Evolutionary conservation across 2,329 filamentous ascomycete genomes (phyloP).

Genomic region (Nakataea oryzae): DNA sequence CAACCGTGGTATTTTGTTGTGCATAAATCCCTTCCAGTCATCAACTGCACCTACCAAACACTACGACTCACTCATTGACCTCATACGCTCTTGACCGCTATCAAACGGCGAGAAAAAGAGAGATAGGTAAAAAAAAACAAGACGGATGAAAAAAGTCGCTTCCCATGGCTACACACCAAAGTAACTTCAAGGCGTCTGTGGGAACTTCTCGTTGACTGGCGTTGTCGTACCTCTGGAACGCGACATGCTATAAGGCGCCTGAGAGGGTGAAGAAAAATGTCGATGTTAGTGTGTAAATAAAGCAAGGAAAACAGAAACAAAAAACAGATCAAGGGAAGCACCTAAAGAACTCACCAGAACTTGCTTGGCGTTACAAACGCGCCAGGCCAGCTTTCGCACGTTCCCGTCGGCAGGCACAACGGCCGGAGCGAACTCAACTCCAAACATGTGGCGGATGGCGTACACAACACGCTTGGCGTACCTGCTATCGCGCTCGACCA

Average conservation of each 20-base stretch:
- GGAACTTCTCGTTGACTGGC: conserved; percentile 34
- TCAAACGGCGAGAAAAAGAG: too few species aligned
- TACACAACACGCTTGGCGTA: conserved; percentile 87
- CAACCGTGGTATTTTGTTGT: background rate
- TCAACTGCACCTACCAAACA: too few species aligned
- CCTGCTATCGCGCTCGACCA: conserved; percentile 80
- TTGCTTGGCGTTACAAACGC: conserved; percentile 91
- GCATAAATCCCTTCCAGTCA: too few species aligned
- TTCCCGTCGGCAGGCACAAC: conserved; percentile 89
- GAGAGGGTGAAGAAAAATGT: conserved; percentile 6
- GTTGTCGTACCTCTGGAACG: conserved; percentile 52
- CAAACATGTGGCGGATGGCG: conserved; percentile 93
- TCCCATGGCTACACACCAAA: background rate
- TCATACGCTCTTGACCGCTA: too few species aligned
- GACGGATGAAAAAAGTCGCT: too few species aligned
- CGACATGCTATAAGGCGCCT: conserved; percentile 67
- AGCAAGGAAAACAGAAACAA: background rate
- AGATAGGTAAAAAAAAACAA: too few species aligned
- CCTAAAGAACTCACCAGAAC: conserved; percentile 58
- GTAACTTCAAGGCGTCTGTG: conserved; percentile 14
- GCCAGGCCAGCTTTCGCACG: conserved; percentile 83
- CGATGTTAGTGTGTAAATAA: conserved; percentile 8
- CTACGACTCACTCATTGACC: too few species aligned
- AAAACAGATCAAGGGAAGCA: background rate
- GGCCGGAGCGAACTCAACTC: conserved; percentile 85